These are phyloP conservation scores for Boletus sensibilis DNA, from an alignment of 768 basidiomycete species.

Conservation along the genomic window DNA sequence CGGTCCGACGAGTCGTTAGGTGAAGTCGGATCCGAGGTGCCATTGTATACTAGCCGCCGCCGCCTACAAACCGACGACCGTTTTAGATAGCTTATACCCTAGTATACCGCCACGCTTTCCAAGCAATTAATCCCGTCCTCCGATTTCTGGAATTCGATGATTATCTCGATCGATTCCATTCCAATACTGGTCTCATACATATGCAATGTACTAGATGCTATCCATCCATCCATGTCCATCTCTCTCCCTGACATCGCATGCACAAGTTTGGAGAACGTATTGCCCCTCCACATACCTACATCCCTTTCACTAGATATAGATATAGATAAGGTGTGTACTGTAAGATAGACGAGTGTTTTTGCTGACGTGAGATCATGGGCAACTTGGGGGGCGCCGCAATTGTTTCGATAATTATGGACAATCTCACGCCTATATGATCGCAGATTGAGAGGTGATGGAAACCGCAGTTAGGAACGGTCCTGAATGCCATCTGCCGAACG, in stretches of 20 bases:
- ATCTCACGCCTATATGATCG: conserved; percentile 5
- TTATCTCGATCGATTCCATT: not conserved
- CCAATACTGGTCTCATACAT: not conserved
- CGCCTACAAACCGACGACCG: too few species aligned
- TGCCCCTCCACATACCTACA: too few species aligned
- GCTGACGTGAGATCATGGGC: too few species aligned
- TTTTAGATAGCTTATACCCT: not conserved
- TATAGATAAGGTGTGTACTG: not conserved
- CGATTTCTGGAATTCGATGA: not conserved
- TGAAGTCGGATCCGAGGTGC: too few species aligned
- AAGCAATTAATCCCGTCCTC: not conserved
- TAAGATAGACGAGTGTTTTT: not conserved
- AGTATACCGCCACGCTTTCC: not conserved
- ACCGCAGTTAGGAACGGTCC: not conserved
- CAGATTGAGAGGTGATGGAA: conserved; percentile 16
- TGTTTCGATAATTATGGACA: not conserved
- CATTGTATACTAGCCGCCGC: too few species aligned
- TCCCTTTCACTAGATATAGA: not conserved
- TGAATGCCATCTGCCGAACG: not conserved
- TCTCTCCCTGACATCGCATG: not conserved
- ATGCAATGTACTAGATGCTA: not conserved
- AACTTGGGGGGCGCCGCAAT: not conserved
- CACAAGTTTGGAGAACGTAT: not conserved
- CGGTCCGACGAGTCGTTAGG: too few species aligned
- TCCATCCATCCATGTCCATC: not conserved